Base-by-base conservation (phyloP, 2,329 filamentous ascomycete genomes). In the Ophiocordyceps camponoti-floridani region DNA sequence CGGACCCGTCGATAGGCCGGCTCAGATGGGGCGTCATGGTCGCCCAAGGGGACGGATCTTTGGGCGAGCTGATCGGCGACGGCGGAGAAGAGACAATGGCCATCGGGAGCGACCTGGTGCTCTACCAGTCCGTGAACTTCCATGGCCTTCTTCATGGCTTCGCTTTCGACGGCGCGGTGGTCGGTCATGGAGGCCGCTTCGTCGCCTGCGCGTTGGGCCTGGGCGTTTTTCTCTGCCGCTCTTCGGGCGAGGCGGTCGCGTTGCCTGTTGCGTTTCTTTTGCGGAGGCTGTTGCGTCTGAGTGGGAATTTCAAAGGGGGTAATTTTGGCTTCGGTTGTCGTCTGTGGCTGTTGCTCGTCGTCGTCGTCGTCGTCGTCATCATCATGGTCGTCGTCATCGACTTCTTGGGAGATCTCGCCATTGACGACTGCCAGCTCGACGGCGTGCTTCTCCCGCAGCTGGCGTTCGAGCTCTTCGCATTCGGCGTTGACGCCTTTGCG, bases 31-130 rank as follows among this genome's bases (percentile, higher is more conserved):
- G 38, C 11, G 2, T 6, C 6, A 5, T 3, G 13, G 40, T 1
- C 19, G 35, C 16, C 45, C 12, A 44, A 40, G 26, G 47, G 35
- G 8, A 78, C 65, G 2, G 58, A 63, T 41, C 69, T 62, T 45
- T 72, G 66, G 45, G 63, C 64, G 44, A 95, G 69, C 62, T 94
- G 87, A 59, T 91, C 85, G 26, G 89, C 88, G 43, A 96, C 73
- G 0, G 91, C 87, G 14, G 86, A 83, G 63, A 96, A 98, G 14
- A 98, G 67, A 58, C 91, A 98, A 64, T 98, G 91, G 0, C 91
- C 91, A 62, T 98, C 89, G 0, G 91, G 86, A 37, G 74, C 74
- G 46, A 98, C 87, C 47, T 85, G 78, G 53, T 83, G 74, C 65
- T 95, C 84, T 18, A 66, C 67, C 14, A 96, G 70, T 0, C 69